phyloP scores from a whole-genome alignment of 768 basidiomycete genomes.

The Kondoa malvinella region DNA sequence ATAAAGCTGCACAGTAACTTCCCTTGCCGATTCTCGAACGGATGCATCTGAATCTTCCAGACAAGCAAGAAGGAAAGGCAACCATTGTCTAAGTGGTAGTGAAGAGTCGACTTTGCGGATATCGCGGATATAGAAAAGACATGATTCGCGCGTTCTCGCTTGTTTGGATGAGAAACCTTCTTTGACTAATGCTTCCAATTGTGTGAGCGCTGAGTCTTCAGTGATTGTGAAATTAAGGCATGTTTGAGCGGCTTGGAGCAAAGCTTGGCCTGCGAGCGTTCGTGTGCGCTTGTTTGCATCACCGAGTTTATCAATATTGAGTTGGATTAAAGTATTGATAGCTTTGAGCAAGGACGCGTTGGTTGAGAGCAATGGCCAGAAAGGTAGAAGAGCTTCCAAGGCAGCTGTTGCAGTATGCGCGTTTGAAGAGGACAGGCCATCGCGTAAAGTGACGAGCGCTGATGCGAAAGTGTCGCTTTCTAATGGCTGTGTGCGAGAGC shows the following conservation, averaged over 20 bases:
- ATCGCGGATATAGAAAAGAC: constrained; percentile 12
- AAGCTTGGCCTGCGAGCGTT: background rate
- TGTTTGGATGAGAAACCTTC: background rate
- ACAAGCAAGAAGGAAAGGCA: constrained; percentile 58
- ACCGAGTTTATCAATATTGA: background rate
- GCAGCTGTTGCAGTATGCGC: background rate
- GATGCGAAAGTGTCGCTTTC: background rate
- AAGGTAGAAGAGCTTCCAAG: background rate
- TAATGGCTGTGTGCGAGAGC: background rate
- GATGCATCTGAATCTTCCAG: constrained; percentile 79
- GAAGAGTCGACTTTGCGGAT: constrained; percentile 10
- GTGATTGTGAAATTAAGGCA: background rate
- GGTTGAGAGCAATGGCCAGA: background rate
- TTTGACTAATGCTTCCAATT: background rate
- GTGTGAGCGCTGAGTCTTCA: background rate
- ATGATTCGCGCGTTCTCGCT: constrained; percentile 11
- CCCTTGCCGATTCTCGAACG: constrained; percentile 70
- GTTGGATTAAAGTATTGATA: background rate
- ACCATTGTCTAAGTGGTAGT: constrained; percentile 49
- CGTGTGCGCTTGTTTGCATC: background rate
- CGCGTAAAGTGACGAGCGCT: background rate
- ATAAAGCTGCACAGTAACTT: constrained; percentile 67
- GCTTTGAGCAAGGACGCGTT: background rate
- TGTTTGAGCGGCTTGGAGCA: background rate
- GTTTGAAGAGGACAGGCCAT: background rate